phyloP scores from a whole-genome alignment of 305 asterid genomes.

The Andrographis paniculata region DNA sequence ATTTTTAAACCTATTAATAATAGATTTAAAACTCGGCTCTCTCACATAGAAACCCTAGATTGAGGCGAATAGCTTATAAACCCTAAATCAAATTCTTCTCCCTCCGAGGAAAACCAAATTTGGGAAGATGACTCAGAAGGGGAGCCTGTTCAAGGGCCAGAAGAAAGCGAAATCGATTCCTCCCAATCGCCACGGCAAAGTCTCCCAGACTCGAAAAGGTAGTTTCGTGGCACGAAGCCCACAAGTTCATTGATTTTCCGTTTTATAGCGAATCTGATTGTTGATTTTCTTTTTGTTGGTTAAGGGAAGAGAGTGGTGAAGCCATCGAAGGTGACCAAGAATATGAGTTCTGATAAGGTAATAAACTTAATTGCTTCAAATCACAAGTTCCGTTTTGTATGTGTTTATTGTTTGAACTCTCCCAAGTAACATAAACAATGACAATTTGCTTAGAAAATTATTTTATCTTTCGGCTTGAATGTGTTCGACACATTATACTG shows the following conservation, averaged over 20 bases:
- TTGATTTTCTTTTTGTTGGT: slow-evolving; percentile 9
- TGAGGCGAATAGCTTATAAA: too few species aligned
- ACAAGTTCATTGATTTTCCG: neutral
- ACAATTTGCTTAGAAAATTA: too few species aligned
- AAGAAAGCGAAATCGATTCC: slow-evolving; percentile 68
- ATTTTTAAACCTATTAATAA: too few species aligned
- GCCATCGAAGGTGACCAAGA: slow-evolving; percentile 58
- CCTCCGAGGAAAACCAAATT: too few species aligned
- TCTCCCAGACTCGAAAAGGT: slow-evolving; percentile 57
- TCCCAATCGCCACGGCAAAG: slow-evolving; percentile 80
- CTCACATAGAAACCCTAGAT: too few species aligned
- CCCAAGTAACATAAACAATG: neutral
- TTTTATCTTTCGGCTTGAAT: neutral
- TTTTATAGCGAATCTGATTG: neutral
- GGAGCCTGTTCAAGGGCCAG: slow-evolving; percentile 60
- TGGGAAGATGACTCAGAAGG: slow-evolving; percentile 80
- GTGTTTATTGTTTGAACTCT: neutral
- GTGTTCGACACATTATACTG: too few species aligned
- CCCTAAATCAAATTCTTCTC: too few species aligned
- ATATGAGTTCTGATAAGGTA: slow-evolving; percentile 60
- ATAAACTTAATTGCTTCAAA: slow-evolving; percentile 10
- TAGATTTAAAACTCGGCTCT: too few species aligned
- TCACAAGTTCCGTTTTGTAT: neutral
- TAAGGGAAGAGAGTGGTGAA: slow-evolving; percentile 62
- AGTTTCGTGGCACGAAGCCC: neutral